Evolutionary conservation across 2,329 filamentous ascomycete species (phyloP).

Genomic region (Cryoendolithus antarcticus): DNA sequence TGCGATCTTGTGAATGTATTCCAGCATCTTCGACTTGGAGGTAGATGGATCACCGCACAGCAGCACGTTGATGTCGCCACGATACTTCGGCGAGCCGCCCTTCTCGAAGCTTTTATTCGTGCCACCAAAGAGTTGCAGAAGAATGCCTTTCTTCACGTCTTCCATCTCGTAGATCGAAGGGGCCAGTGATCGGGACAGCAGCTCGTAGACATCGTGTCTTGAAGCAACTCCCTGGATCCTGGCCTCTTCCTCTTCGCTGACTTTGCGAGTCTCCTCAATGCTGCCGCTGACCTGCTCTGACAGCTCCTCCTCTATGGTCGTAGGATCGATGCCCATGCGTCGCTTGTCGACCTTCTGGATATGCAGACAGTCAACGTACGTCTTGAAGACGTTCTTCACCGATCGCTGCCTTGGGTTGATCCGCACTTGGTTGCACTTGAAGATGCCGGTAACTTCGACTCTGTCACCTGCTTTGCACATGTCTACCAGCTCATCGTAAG

Average conservation of each 20-base stretch:
- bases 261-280: conserved; percentile 71
- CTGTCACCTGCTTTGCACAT: conserved; percentile 96
- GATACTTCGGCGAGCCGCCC: conserved; percentile 86
- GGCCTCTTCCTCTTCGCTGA: conserved; percentile 74
- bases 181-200: conserved; percentile 78
- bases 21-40: conserved; percentile 84
- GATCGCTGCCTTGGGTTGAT: conserved; percentile 87
- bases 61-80: conserved; percentile 93
- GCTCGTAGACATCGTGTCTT: conserved; percentile 80
- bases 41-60: conserved; percentile 96
- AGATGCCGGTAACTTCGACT: conserved; percentile 90
- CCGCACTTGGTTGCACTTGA: conserved; percentile 84
- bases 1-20: conserved; percentile 95
- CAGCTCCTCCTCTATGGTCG: conserved; percentile 74
- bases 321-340: conserved; percentile 79
- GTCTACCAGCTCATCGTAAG: conserved; percentile 94
- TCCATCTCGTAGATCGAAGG: conserved; percentile 97
- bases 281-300: conserved; percentile 59
- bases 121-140: conserved; percentile 90
- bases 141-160: conserved; percentile 95
- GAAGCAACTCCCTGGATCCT: conserved; percentile 73
- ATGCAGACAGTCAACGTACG: conserved; percentile 88
- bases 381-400: conserved; percentile 94
- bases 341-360: conserved; percentile 95
- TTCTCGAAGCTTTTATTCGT: conserved; percentile 98